Conservation (phyloP, 2,329 filamentous ascomycete genomes). For the Alternaria atra region DNA sequence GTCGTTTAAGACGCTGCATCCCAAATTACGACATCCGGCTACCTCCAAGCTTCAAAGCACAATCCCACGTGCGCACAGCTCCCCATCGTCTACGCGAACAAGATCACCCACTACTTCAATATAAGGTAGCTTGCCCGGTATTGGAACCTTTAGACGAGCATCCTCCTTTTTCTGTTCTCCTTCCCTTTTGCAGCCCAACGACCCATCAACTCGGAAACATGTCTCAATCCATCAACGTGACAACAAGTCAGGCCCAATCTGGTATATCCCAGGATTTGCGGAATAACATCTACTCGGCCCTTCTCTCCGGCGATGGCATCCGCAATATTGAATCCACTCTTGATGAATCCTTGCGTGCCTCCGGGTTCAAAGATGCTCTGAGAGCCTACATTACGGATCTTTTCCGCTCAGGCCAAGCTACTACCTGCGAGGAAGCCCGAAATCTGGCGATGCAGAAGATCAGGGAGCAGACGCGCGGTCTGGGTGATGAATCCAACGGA, state of each 20-base stretch:
- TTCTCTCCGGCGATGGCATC: conserved; percentile 60
- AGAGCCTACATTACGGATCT: conserved; percentile 64
- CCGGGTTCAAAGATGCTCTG: conserved; percentile 68
- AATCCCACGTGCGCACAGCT: conserved; percentile 13
- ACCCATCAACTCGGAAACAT: conserved; percentile 2
- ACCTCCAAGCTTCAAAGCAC: conserved; percentile 11
- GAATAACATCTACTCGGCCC: conserved; percentile 55
- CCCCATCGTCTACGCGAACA: conserved; percentile 14
- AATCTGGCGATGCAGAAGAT: conserved; percentile 59
- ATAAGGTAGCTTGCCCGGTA: conserved; percentile 16
- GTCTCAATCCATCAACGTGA: conserved; percentile 33
- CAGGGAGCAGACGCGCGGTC: conserved; percentile 33
- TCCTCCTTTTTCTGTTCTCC: not conserved
- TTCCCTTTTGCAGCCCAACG: not conserved
- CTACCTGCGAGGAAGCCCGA: conserved; percentile 65
- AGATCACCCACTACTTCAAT: conserved; percentile 16
- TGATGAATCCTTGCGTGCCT: conserved; percentile 63
- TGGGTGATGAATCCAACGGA: conserved; percentile 29
- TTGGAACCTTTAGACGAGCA: conserved; percentile 7
- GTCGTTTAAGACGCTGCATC: conserved; percentile 9
- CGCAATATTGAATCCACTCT: conserved; percentile 65
- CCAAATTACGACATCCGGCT: conserved; percentile 15
- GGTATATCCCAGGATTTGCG: conserved; percentile 52
- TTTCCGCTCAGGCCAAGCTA: conserved; percentile 66
- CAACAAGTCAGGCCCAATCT: conserved; percentile 53